Percentiles rank a stretch among this genome's conserved stretches.
Evolutionary conservation across 2,329 filamentous ascomycete genomes (phyloP).

Genomic region (Venturia aucupariae): DNA sequence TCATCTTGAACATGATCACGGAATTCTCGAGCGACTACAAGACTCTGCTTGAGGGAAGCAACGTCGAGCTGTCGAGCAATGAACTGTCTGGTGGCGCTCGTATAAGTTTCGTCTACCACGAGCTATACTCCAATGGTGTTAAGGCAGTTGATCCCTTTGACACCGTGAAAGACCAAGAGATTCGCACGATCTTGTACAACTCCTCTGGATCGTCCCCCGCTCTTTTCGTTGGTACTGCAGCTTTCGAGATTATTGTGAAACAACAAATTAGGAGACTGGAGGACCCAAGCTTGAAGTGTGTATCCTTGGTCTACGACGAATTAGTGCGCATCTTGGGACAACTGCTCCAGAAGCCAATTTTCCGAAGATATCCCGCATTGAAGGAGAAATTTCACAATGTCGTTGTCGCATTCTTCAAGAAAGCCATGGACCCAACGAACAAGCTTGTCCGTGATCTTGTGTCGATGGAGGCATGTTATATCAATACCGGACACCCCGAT

Average conservation of each 20-base stretch:
- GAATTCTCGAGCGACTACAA: constrained; percentile 98
- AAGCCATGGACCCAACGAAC: constrained; percentile 95
- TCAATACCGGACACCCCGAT: constrained; percentile 97
- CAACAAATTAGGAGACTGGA: constrained; percentile 95
- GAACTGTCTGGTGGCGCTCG: constrained; percentile 93
- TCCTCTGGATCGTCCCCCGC: constrained; percentile 97
- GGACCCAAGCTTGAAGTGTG: constrained; percentile 94
- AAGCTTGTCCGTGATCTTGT: constrained; percentile 92
- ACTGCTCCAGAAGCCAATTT: constrained; percentile 78
- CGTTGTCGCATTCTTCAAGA: constrained; percentile 94
- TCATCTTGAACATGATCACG: constrained; percentile 96
- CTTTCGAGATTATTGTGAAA: constrained; percentile 98
- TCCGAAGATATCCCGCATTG: constrained; percentile 82
- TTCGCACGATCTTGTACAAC: constrained; percentile 95
- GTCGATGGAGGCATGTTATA: constrained; percentile 90
- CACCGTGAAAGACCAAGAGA: constrained; percentile 93
- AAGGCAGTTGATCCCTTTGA: constrained; percentile 98
- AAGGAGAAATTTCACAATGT: constrained; percentile 96
- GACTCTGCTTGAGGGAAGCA: constrained; percentile 79
- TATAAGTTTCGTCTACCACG: constrained; percentile 99
- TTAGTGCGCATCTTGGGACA: constrained; percentile 90
- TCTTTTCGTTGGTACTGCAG: constrained; percentile 91
- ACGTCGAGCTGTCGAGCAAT: constrained; percentile 85
- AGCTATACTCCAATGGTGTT: constrained; percentile 93
- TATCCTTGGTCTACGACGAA: constrained; percentile 94